Conservation (phyloP, 495 filamentous ascomycete species). For the Xylaria cubensis region DNA sequence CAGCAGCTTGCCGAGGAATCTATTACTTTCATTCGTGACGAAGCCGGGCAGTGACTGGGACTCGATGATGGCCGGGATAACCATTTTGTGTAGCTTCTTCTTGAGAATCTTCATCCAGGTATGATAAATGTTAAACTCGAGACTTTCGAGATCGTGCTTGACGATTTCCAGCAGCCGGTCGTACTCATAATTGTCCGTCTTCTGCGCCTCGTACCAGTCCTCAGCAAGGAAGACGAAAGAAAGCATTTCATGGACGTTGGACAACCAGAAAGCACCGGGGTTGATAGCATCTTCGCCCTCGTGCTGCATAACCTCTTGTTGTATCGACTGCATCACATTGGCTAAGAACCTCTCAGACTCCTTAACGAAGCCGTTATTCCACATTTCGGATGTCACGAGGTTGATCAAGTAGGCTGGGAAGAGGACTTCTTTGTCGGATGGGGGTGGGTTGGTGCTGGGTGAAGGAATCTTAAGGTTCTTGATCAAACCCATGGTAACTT, state of each 20-base stretch:
- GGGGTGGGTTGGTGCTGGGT: constrained; percentile 80
- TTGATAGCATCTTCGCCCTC: constrained; percentile 98
- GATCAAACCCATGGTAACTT: constrained; percentile 94
- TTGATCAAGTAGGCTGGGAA: constrained; percentile 99
- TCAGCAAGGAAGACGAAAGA: constrained; percentile 99
- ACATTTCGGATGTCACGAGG: constrained; percentile 99
- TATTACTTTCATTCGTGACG: constrained; percentile 96
- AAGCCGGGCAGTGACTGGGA: constrained; percentile 98
- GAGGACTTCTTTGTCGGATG: constrained; percentile 96
- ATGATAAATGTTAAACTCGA: constrained; percentile 99
- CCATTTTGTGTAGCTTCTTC: constrained; percentile 99
- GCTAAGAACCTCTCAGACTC: constrained; percentile 98
- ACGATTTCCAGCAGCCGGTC: constrained; percentile 97
- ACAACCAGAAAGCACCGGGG: constrained; percentile 97
- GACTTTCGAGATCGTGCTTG: constrained; percentile 96
- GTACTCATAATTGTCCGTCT: constrained; percentile 99
- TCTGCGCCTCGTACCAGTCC: constrained; percentile 99
- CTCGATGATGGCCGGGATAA: constrained; percentile 98
- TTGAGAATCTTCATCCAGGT: constrained; percentile 99
- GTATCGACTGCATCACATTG: constrained; percentile 99
- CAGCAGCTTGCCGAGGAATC: constrained; percentile 96
- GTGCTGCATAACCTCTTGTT: constrained; percentile 98
- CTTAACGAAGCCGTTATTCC: constrained; percentile 99
- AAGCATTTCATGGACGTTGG: constrained; percentile 99
- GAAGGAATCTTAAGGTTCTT: constrained; percentile 93